Base-by-base conservation (phyloP, 352 stramenopile species). In the Globisporangium splendens region DNA sequence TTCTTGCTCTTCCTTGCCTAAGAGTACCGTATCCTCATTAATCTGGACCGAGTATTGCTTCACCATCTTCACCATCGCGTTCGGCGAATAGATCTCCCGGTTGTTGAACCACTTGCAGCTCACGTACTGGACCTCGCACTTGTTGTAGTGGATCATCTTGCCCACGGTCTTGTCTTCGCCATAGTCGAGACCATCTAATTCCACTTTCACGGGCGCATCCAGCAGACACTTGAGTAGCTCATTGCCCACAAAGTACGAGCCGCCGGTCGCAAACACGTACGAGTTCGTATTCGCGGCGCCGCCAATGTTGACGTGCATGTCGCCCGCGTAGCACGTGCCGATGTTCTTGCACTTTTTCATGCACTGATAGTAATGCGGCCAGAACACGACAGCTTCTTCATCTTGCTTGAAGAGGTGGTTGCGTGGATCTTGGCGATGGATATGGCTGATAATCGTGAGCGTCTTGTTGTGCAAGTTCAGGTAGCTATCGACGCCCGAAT, bases 101-200 rank as follows among this genome's bases (percentile, higher is more conserved):
- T 91, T 91, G 66, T 91, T 91, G 66, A 91, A 89, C 81, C 81
- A 91, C 69, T 91, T 91, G 73, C 81, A 91, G 68, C 79, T 91
- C 62, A 91, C 79, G 62, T 88, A 88, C 72, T 91, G 75, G 33
- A 87, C 81, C 24, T 79, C 63, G 62, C 81, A 91, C 41, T 72
- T 78, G 63, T 89, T 91, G 66, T 81, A 91, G 64, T 89, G 79
- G 66, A 91, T 81, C 81, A 91, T 91, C 68, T 91, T 91, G 53
- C 81, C 81, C 46, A 91, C 69, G 10, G 73, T 91, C 66, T 91
- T 91, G 68, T 91, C 81, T 48, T 91, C 81, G 22, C 81, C 81
- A 56, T 73, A 88, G 64, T 91, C 81, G 20, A 91, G 72, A 5
- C 81, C 81, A 20, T 85, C 73, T 39, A 84, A 39, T 51, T 82